Conservation (phyloP, 106 monocot genomes). For the Dioscorea dumetorum region DNA sequence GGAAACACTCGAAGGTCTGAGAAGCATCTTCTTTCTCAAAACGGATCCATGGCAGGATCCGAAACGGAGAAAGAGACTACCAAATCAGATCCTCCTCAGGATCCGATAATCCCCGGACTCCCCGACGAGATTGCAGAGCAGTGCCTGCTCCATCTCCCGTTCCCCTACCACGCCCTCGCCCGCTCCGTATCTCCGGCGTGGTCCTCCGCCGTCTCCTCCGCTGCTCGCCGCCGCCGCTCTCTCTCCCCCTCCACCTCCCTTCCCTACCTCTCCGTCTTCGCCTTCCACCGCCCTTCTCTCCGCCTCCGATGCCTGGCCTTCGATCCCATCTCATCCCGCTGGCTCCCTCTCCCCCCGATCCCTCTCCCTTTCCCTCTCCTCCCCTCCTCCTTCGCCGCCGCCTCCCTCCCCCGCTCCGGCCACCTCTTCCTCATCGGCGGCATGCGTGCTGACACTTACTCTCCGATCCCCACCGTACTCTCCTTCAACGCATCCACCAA, state of each 20-base stretch:
- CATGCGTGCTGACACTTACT: conserved; percentile 16
- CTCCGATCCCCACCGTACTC: conserved; percentile 19
- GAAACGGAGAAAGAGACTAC: too few relatives aligned
- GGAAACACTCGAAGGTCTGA: too few relatives aligned
- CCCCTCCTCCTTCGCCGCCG: conserved; percentile 35
- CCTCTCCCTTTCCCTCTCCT: conserved; percentile 15
- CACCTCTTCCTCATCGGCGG: conserved; percentile 44
- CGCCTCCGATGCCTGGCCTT: conserved; percentile 54
- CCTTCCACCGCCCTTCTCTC: conserved; percentile 37
- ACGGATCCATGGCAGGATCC: too few relatives aligned
- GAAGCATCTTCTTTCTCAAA: too few relatives aligned
- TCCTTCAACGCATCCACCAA: conserved; percentile 38
- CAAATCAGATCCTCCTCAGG: background rate
- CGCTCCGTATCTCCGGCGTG: conserved; percentile 63
- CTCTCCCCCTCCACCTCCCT: conserved; percentile 20
- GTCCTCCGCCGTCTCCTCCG: conserved; percentile 40
- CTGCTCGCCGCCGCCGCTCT: conserved; percentile 10
- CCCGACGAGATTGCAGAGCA: conserved; percentile 72
- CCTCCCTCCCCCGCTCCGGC: conserved; percentile 25
- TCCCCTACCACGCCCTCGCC: conserved; percentile 39
- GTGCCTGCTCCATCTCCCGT: conserved; percentile 65
- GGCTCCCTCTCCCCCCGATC: conserved; percentile 44
- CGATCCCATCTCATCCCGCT: conserved; percentile 32
- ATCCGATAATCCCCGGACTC: conserved; percentile 49
- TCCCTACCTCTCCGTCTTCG: conserved; percentile 44